A percentile compares a stretch with the other conserved stretches of the same genome.
phyloP scores from a whole-genome alignment of 805 yeast species.

The Yarrowia porcina region DNA sequence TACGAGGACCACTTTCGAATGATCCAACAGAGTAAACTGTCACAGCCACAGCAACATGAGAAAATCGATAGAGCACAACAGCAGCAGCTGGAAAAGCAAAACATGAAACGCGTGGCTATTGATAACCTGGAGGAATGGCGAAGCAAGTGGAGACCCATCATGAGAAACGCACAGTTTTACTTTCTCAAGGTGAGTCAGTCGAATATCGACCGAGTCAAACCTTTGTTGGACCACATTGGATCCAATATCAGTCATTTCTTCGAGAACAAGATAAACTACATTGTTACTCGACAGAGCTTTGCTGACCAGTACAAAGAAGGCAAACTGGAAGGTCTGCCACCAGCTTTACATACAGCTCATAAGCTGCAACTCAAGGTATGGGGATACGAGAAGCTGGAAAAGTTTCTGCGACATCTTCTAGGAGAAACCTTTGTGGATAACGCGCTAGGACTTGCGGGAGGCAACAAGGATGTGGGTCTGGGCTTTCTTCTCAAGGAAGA shows the following conservation, averaged over 20 bases:
- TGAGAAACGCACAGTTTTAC: slow-evolving; percentile 16
- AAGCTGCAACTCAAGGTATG: slow-evolving; percentile 22
- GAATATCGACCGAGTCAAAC: slow-evolving; percentile 13
- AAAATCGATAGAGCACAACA: neutral
- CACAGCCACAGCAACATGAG: slow-evolving; percentile 10
- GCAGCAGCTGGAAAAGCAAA: neutral
- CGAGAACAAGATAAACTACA: slow-evolving; percentile 18
- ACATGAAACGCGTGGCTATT: slow-evolving; percentile 2
- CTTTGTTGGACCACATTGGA: slow-evolving; percentile 18
- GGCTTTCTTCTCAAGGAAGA: slow-evolving; percentile 66
- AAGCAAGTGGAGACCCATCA: slow-evolving; percentile 19
- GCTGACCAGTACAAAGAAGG: slow-evolving; percentile 14
- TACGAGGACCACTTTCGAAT: slow-evolving; percentile 16
- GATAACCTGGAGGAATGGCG: slow-evolving; percentile 20
- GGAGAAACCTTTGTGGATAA: slow-evolving; percentile 21
- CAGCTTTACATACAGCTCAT: slow-evolving; percentile 4
- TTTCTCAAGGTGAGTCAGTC: slow-evolving; percentile 12
- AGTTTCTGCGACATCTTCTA: slow-evolving; percentile 10
- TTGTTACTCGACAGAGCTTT: slow-evolving; percentile 3
- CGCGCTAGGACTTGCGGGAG: neutral
- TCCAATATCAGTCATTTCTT: slow-evolving; percentile 14
- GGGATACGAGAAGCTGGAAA: slow-evolving; percentile 20
- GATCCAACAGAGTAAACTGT: slow-evolving; percentile 11
- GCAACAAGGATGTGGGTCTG: slow-evolving; percentile 10
- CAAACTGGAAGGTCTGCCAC: slow-evolving; percentile 2